These are phyloP conservation scores for Mycena crocata DNA, from an alignment of 768 basidiomycete species.

Conservation along the genomic window DNA sequence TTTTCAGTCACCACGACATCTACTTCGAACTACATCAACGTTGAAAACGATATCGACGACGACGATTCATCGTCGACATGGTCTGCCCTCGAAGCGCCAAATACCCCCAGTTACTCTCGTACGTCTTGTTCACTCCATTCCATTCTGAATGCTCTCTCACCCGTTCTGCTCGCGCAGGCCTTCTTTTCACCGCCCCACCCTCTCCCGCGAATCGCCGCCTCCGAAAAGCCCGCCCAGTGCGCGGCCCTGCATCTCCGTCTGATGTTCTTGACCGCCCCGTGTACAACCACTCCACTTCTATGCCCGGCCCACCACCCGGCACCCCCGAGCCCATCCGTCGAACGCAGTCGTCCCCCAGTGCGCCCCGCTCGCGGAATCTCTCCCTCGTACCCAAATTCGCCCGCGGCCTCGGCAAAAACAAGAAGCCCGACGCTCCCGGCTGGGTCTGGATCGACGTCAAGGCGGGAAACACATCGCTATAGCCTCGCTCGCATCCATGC, in stretches of 20 bases:
- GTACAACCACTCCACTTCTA: slow-evolving; percentile 19
- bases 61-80: slow-evolving; percentile 15
- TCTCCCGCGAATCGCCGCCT: slow-evolving; percentile 5
- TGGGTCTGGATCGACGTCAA: slow-evolving; percentile 33
- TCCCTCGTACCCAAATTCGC: slow-evolving; percentile 28
- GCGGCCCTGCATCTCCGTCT: slow-evolving; percentile 23
- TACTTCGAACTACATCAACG: slow-evolving; percentile 22
- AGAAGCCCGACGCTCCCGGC: slow-evolving; percentile 6
- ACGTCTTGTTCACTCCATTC: neutral
- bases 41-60: slow-evolving; percentile 30
- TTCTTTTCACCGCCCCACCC: slow-evolving; percentile 12
- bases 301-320: neutral
- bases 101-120: slow-evolving; percentile 29
- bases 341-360: no score
- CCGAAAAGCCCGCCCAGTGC: slow-evolving; percentile 18
- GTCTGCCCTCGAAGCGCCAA: slow-evolving; percentile 31
- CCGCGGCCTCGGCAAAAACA: slow-evolving; percentile 10
- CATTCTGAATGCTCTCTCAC: neutral
- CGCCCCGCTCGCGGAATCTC: neutral
- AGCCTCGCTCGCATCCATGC: neutral
- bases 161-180: slow-evolving; percentile 5
- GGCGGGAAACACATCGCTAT: neutral
- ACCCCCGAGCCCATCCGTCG: neutral
- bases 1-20: slow-evolving; percentile 31
- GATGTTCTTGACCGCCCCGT: slow-evolving; percentile 27